A percentile compares a stretch with the other conserved stretches of the same genome.
These are phyloP conservation scores for Asterophora lycoperdoides DNA, from an alignment of 768 basidiomycete genomes.

Conservation along the genomic window DNA sequence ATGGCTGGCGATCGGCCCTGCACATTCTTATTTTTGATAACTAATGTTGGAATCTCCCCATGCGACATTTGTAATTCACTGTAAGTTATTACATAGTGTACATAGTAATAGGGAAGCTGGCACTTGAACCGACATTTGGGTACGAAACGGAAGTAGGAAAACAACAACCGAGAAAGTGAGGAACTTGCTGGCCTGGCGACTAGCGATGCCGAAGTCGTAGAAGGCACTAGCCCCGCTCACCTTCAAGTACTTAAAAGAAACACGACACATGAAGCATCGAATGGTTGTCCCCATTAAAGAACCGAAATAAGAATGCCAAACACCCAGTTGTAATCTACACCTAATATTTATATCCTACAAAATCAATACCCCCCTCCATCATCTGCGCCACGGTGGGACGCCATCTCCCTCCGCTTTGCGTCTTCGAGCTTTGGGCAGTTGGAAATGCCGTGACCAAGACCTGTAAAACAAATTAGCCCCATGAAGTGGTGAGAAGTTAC, in stretches of 20 bases:
- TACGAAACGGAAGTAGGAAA: conserved; percentile 17
- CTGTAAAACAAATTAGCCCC: conserved; percentile 30
- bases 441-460: conserved; percentile 89
- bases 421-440: conserved; percentile 98
- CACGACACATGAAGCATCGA: too few species aligned
- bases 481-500: neutral
- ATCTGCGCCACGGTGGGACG: conserved; percentile 71
- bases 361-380: conserved; percentile 50
- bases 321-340: too few species aligned
- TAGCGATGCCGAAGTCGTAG: too few species aligned
- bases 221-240: too few species aligned
- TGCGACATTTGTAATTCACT: neutral
- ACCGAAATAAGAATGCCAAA: too few species aligned
- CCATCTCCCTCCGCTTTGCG: conserved; percentile 84
- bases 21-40: neutral
- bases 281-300: too few species aligned
- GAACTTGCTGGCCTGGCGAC: conserved; percentile 10
- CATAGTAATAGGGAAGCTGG: too few species aligned
- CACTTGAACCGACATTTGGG: conserved; percentile 14
- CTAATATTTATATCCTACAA: neutral
- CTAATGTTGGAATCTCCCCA: neutral
- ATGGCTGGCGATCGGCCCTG: neutral
- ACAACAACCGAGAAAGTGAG: conserved; percentile 14
- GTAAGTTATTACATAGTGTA: neutral
- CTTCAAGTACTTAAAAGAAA: too few species aligned